Evolutionary conservation across 1,284 basidiomycete genomes (phyloP).

Genomic region (Meira miltonrushii): DNA sequence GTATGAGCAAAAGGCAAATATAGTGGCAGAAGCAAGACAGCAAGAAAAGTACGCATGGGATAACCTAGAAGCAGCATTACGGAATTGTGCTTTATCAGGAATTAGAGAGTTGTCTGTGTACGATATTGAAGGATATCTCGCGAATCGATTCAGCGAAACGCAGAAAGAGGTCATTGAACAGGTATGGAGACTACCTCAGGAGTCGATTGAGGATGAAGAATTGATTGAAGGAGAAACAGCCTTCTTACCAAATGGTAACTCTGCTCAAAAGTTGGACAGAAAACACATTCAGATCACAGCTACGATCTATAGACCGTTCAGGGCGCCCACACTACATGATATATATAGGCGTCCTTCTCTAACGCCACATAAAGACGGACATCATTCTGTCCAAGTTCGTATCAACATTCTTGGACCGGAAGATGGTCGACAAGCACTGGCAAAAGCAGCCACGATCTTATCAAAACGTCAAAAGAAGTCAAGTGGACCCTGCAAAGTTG

Average conservation of each 20-base stretch:
- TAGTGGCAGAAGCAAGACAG: background rate
- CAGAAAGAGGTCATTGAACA: conserved; percentile 3
- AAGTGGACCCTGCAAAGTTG: background rate
- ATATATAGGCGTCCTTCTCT: no score
- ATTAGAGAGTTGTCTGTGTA: background rate
- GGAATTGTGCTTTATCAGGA: background rate
- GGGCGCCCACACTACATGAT: background rate
- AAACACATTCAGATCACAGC: background rate
- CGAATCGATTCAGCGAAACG: no score
- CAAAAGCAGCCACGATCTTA: conserved; percentile 1
- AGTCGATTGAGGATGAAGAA: background rate
- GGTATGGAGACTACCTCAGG: background rate
- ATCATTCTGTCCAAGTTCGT: background rate
- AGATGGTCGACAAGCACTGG: conserved; percentile 1
- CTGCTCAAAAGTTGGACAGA: background rate
- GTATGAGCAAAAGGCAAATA: background rate
- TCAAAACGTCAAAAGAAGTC: background rate
- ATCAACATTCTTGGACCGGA: conserved; percentile 5
- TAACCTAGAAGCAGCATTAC: background rate
- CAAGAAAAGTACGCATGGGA: background rate
- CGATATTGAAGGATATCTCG: background rate
- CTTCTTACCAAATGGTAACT: background rate
- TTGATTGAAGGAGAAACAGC: background rate
- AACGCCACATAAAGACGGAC: background rate
- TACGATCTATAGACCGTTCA: background rate